Evolutionary conservation across 148 eudicot species (phyloP).

Genomic region (Chenopodium suecicum): DNA sequence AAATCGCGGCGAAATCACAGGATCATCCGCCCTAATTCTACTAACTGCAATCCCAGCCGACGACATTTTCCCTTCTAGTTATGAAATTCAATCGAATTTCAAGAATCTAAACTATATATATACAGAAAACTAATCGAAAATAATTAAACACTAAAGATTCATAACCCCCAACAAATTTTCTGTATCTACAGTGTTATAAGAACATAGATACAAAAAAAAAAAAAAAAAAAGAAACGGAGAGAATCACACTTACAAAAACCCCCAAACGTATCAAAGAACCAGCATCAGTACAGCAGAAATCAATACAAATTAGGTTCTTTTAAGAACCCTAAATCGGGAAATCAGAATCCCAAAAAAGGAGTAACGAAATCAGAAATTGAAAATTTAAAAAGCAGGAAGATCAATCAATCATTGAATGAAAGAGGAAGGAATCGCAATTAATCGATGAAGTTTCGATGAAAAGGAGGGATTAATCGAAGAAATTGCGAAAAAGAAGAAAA

Average conservation of each 20-base stretch:
- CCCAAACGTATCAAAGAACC: not conserved
- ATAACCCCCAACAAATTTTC: slow-evolving; percentile 8
- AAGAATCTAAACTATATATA: slow-evolving; percentile 17
- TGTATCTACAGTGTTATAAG: not conserved
- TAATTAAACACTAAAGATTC: not conserved
- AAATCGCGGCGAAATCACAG: slow-evolving; percentile 35
- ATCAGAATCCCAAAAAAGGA: not conserved
- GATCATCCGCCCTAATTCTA: slow-evolving; percentile 48
- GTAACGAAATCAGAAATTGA: not conserved
- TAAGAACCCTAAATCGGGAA: slow-evolving; percentile 9
- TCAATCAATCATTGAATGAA: not conserved
- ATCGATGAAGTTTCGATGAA: not conserved
- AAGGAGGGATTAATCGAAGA: not conserved
- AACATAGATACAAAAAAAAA: not conserved
- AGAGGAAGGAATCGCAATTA: not conserved
- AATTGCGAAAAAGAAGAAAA: not conserved
- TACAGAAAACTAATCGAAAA: slow-evolving; percentile 13
- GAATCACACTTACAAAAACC: slow-evolving; percentile 15
- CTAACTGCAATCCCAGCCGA: slow-evolving; percentile 66
- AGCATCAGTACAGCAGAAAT: not conserved
- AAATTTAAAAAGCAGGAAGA: not conserved
- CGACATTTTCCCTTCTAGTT: slow-evolving; percentile 46
- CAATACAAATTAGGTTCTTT: not conserved
- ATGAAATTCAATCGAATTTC: slow-evolving; percentile 20
- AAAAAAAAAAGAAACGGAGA: not conserved